A percentile compares a stretch with the other conserved stretches of the same genome.
phyloP scores from a whole-genome alignment of 116 monocot genomes.

The Zostera marina region DNA sequence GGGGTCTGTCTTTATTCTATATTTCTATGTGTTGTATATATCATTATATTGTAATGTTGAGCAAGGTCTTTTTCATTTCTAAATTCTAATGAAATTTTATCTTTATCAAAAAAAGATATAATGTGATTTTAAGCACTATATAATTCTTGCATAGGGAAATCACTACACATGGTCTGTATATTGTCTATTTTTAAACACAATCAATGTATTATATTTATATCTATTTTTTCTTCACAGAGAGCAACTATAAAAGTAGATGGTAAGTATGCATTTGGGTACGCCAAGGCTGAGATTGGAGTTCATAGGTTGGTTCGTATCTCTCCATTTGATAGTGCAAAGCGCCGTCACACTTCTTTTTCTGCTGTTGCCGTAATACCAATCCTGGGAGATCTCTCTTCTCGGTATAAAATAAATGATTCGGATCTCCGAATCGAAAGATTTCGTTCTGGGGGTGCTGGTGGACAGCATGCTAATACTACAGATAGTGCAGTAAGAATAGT shows the following conservation, averaged over 20 bases:
- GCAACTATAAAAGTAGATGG: constrained; percentile 91
- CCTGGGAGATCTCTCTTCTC: constrained; percentile 48
- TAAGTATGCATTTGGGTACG: constrained; percentile 86
- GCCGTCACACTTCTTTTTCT: constrained; percentile 91
- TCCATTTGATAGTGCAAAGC: constrained; percentile 89
- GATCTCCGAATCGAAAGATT: constrained; percentile 94
- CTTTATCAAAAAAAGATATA: too few relatives aligned
- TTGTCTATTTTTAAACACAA: not conserved
- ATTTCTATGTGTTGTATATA: too few relatives aligned
- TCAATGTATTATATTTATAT: not conserved
- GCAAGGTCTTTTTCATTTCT: too few relatives aligned
- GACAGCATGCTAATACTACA: constrained; percentile 89
- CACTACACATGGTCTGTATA: not conserved
- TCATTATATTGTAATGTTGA: too few relatives aligned
- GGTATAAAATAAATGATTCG: constrained; percentile 78
- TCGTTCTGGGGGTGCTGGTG: constrained; percentile 88
- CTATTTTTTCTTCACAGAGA: constrained; percentile 24
- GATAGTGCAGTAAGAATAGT: constrained; percentile 95
- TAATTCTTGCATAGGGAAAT: too few relatives aligned
- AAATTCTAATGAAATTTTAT: too few relatives aligned
- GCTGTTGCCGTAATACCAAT: constrained; percentile 98
- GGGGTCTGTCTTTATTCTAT: too few relatives aligned
- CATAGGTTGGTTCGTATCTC: constrained; percentile 93
- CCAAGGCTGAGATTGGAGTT: constrained; percentile 95
- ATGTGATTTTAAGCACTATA: too few relatives aligned